Evolutionary conservation across 805 yeast species (phyloP), one percentile per base, ranked within the genome.

Genomic region (Torulaspora franciscae): DNA sequence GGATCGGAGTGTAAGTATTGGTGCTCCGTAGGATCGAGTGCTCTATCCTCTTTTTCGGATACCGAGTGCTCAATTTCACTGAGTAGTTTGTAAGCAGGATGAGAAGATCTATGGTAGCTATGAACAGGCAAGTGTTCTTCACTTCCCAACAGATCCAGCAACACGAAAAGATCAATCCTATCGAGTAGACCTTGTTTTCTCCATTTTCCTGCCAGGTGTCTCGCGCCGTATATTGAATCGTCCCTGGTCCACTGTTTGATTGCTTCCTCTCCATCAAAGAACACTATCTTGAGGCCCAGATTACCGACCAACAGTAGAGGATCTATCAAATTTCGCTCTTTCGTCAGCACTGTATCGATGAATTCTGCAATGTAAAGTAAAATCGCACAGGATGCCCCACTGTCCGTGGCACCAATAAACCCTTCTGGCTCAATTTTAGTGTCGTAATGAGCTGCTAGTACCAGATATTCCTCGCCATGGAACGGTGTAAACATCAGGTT

Each of bases 241-340:
- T 62, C 55, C 6, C 62, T 67, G 1, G 72, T 55, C 84, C 84
- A 79, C n/a, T 64, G 54, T 2, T 62, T 63, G n/a, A 77, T 48
- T 0, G 84, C 82, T 54, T 79, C 84, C 54, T 79, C 83, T 3
- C 84, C 84, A 50, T 79, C 84, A 42, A 77, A 76, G 51, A 79
- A 79, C 0, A 79, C 61, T 6, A 77, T 57, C 50, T 74, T 76
- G 3, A 77, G 36, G 0, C 79, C 80, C 15, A 51, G 25, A 26
- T 33, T 23, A 4, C 14, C 44, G 33, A 48, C 60, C 19, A 44
- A 32, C 2, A 52, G 59, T 46, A 8, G 49, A n/a, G 17, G 51
- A 7, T 15, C 44, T 34, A 13, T 46, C 5, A 59, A 23, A 1
- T 42, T 9, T 7, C 14, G 27, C 13, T 49, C 52, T 6, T 38